phyloP scores from a whole-genome alignment of 495 filamentous ascomycete species.

The Aspergillus coremiiformis region DNA sequence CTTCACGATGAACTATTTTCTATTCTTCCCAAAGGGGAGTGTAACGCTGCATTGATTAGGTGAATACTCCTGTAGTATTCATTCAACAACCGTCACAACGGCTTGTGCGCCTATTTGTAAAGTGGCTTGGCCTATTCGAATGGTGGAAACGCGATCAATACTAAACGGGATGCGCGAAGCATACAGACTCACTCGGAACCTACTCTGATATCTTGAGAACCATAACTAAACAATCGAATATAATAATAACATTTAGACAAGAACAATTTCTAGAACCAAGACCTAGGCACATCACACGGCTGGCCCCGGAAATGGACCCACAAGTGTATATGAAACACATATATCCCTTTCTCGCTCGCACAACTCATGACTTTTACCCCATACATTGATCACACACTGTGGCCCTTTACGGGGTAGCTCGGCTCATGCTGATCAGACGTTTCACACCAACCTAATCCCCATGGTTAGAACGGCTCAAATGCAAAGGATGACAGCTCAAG shows the following conservation, averaged over 20 bases:
- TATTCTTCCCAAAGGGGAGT: no score
- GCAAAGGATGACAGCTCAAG: neutral
- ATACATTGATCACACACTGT: neutral
- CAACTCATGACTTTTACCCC: slow-evolving; percentile 6
- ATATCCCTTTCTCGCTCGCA: slow-evolving; percentile 1
- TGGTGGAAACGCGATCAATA: no score
- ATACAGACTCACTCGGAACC: neutral
- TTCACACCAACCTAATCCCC: slow-evolving; percentile 77
- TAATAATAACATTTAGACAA: slow-evolving; percentile 18
- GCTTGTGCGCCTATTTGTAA: no score
- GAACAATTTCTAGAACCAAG: slow-evolving; percentile 7
- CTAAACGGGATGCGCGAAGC: neutral
- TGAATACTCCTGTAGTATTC: no score
- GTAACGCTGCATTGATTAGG: no score
- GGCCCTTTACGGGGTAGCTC: slow-evolving; percentile 54
- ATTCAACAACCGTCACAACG: no score
- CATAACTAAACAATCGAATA: slow-evolving; percentile 2
- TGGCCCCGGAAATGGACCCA: neutral
- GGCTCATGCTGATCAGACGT: slow-evolving; percentile 85
- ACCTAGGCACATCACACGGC: neutral
- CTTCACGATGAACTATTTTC: no score
- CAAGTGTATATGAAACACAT: neutral
- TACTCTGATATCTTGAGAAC: neutral
- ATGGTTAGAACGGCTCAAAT: slow-evolving; percentile 3
- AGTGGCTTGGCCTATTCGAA: no score